Percentiles rank a stretch among this genome's conserved stretches.
phyloP scores from a whole-genome alignment of 306 rosid genomes.

The Prinsepia uniflora region DNA sequence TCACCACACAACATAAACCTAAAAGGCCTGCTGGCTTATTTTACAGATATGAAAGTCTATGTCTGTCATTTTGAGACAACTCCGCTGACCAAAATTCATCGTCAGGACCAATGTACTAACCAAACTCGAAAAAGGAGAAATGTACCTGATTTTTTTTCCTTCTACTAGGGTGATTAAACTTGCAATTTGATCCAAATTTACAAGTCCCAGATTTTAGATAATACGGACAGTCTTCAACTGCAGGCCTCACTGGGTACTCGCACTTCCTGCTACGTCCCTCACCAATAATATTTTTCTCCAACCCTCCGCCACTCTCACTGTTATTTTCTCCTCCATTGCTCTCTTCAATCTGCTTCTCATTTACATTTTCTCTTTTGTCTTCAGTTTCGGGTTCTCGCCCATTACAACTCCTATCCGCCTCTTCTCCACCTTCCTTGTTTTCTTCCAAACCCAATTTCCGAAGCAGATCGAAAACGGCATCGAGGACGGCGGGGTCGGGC shows the following conservation, averaged over 20 bases:
- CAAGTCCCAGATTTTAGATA: conserved; percentile 77
- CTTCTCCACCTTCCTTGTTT: conserved; percentile 11
- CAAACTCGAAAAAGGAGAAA: neutral
- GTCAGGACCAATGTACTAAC: neutral
- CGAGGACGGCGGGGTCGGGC: neutral
- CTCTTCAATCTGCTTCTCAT: conserved; percentile 28
- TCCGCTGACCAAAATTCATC: neutral
- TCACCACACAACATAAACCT: neutral
- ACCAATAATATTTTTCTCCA: conserved; percentile 8
- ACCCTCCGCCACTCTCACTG: conserved; percentile 34
- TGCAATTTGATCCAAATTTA: conserved; percentile 76
- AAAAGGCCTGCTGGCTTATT: neutral
- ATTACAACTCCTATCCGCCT: conserved; percentile 13
- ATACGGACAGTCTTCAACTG: conserved; percentile 70
- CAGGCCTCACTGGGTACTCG: conserved; percentile 73
- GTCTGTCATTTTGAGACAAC: neutral
- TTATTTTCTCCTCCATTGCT: conserved; percentile 27
- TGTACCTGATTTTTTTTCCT: conserved; percentile 54
- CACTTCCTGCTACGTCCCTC: conserved; percentile 16
- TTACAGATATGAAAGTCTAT: neutral
- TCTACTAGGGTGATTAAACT: conserved; percentile 66
- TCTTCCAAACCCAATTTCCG: conserved; percentile 11
- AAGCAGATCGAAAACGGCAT: neutral
- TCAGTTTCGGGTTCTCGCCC: conserved; percentile 13
- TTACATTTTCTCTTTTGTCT: neutral